Base-by-base conservation (phyloP, 2,329 filamentous ascomycete genomes). In the Colletotrichum karsti region DNA sequence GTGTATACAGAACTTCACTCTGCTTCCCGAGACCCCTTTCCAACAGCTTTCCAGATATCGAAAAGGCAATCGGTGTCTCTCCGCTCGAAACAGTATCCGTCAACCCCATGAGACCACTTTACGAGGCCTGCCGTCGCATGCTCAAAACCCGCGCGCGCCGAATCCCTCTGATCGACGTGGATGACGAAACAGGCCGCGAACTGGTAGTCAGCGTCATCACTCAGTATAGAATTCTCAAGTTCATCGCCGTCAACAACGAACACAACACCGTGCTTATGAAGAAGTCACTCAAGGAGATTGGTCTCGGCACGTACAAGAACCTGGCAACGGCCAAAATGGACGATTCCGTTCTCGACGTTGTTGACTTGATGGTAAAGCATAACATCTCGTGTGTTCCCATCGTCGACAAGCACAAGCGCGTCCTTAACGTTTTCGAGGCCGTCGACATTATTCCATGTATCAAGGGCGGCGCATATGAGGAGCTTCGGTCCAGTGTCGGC, bases 201-300 rank as follows among this genome's bases (percentile, higher is more conserved):
- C 96, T 95, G 82, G 94, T 99, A 18, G 93, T 99, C 69, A 98
- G 94, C 74, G 96, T 99, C 69, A 93, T 99, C 67, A 99, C 96
- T 1, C 96, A 99, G 80, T 99, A 99, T 81, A 92, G 97, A 66
- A 98, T 99, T 73, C 88, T 99, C 71, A 99, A 99, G 79, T 99
- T 99, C 79, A 97, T 99, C 70, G 95, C 96, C 10, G 95, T 99
- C 80, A 99, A 99, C 80, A 89, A 88, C 73, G 89, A 91, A 75
- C 90, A 91, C 73, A 93, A 97, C 77, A 98, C 95, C 5, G 92
- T 97, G 74, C 88, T 94, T 76, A 83, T 99, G 69, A 93, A 93
- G 77, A 98, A 97, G 82, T 91, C 94, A 9, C 85, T 99, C 63
- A 89, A 90, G 69, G 94, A 98, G 70, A 88, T 98, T 62, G 89